A percentile compares a stretch with the other conserved stretches of the same genome.
Evolutionary conservation across 2,329 filamentous ascomycete genomes (phyloP).

Genomic region (Sordariomycetes sp.): DNA sequence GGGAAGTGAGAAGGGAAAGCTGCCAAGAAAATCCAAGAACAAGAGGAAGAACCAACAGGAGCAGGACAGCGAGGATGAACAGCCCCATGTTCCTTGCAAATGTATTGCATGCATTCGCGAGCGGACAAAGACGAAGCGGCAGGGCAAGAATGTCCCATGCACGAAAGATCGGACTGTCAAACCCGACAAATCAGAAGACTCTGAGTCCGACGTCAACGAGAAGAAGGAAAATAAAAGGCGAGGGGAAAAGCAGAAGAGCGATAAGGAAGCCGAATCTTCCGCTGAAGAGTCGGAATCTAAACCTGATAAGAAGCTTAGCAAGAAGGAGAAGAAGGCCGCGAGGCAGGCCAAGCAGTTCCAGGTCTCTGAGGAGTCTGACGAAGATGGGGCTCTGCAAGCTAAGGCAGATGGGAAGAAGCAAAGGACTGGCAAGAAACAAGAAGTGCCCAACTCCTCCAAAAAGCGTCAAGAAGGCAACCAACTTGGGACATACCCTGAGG

Average conservation of each 20-base stretch:
- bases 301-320: conserved; percentile 1
- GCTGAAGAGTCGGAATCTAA: conserved; percentile 6
- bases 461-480: conserved; percentile 8
- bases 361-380: too few relatives aligned
- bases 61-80: conserved; percentile 16
- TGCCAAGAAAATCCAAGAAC: conserved; percentile 4
- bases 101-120: conserved; percentile 20
- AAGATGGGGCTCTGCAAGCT: not conserved
- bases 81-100: conserved; percentile 24
- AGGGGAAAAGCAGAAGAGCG: too few relatives aligned
- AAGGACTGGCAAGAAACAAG: conserved; percentile 6
- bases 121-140: conserved; percentile 10
- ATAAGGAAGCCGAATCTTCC: conserved; percentile 11
- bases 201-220: not conserved
- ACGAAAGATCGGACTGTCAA: too few relatives aligned
- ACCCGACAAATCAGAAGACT: too few relatives aligned
- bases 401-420: conserved; percentile 6
- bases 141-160: too few relatives aligned
- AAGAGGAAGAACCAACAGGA: conserved; percentile 8
- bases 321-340: conserved; percentile 4
- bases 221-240: too few relatives aligned
- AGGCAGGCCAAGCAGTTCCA: too few relatives aligned
- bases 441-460: conserved; percentile 8
- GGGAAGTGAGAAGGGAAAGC: not conserved
- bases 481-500: conserved; percentile 19